phyloP scores from a whole-genome alignment of 1,139 yeast species.

The Candida sojae region DNA sequence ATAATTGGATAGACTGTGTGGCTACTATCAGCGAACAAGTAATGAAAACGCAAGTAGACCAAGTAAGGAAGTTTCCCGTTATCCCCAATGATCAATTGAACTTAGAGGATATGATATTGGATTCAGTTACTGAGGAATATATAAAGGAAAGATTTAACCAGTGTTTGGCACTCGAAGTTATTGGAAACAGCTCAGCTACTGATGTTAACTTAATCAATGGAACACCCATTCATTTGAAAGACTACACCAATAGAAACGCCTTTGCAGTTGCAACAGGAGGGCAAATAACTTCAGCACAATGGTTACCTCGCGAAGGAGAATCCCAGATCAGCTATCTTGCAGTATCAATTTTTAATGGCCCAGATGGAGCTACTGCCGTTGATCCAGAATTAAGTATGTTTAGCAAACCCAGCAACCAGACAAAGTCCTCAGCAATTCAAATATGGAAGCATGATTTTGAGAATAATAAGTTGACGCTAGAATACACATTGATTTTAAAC shows the following conservation, averaged over 20 bases:
- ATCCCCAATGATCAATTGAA: conserved; percentile 8
- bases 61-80: conserved; percentile 3
- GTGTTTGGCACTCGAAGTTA: not conserved
- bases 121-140: conserved; percentile 7
- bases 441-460: conserved; percentile 45
- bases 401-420: conserved; percentile 10
- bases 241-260: conserved; percentile 34
- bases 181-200: not conserved
- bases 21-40: conserved; percentile 31
- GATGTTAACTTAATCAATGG: conserved; percentile 3
- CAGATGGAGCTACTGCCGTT: conserved; percentile 25
- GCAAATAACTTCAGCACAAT: conserved; percentile 51
- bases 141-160: conserved; percentile 8
- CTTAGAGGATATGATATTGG: conserved; percentile 6
- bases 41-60: conserved; percentile 2
- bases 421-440: conserved; percentile 43
- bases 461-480: conserved; percentile 23
- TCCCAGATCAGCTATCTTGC: conserved; percentile 45
- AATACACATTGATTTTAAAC: conserved; percentile 37
- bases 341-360: conserved; percentile 42
- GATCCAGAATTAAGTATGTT: conserved; percentile 37
- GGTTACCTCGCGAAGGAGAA: conserved; percentile 37
- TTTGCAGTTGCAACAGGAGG: conserved; percentile 58
- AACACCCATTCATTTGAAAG: conserved; percentile 13
- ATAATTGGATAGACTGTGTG: conserved; percentile 35